Conservation (phyloP, 352 stramenopile genomes). For the Pythium aphanidermatum region DNA sequence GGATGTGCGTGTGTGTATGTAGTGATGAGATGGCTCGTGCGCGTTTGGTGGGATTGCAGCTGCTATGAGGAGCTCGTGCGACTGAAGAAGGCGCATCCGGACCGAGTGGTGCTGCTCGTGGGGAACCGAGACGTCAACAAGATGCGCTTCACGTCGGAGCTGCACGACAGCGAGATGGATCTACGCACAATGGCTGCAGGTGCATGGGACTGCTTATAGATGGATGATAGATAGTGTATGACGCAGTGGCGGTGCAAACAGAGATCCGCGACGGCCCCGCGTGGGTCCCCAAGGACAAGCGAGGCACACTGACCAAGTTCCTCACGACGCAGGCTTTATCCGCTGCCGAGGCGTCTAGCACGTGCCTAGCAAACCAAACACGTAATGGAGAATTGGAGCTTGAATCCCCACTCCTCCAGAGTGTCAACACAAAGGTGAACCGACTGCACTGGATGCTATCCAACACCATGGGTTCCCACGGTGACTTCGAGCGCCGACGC, state of each 20-base stretch:
- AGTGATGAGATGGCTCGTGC: too few species aligned
- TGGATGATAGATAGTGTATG: background rate
- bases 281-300: slow-evolving; percentile 57
- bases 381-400: too few species aligned
- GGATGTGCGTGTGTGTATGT: background rate
- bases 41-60: slow-evolving; percentile 14
- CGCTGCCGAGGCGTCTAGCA: background rate
- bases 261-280: slow-evolving; percentile 61
- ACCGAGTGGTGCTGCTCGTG: slow-evolving; percentile 88
- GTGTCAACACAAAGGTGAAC: slow-evolving; percentile 71
- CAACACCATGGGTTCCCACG: slow-evolving; percentile 87
- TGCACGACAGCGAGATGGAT: slow-evolving; percentile 69
- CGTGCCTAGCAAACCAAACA: too few species aligned
- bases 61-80: slow-evolving; percentile 80
- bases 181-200: slow-evolving; percentile 51
- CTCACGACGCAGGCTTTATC: slow-evolving; percentile 22
- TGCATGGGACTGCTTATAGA: slow-evolving; percentile 21
- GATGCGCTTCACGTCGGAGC: slow-evolving; percentile 84
- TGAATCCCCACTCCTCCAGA: slow-evolving; percentile 13
- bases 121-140: slow-evolving; percentile 95
- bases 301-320: slow-evolving; percentile 45
- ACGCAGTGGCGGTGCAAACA: too few species aligned
- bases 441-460: slow-evolving; percentile 88
- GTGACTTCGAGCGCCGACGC: slow-evolving; percentile 86
- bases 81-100: slow-evolving; percentile 82